These are phyloP conservation scores for Cochlearia excelsa DNA, from an alignment of 345 rosid genomes.

Conservation along the genomic window DNA sequence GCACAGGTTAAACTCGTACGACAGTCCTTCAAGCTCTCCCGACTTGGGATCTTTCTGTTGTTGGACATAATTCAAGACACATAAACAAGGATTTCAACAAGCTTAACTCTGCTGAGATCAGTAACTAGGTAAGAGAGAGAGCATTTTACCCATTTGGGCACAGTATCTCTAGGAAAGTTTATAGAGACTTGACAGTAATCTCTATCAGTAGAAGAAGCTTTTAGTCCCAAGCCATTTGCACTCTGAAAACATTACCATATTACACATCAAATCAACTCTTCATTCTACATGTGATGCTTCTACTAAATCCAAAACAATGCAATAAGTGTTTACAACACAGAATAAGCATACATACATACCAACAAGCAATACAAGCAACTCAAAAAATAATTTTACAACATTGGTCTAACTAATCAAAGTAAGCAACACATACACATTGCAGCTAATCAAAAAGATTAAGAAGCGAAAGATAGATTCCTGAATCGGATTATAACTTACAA, in stretches of 20 bases:
- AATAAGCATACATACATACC: not conserved
- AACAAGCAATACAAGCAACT: slow-evolving; percentile 12
- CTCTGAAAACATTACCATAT: slow-evolving; percentile 45
- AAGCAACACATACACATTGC: not conserved
- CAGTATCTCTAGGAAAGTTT: slow-evolving; percentile 66
- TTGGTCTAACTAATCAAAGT: not conserved
- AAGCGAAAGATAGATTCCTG: slow-evolving; percentile 19
- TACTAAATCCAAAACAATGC: not conserved
- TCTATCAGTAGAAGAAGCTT: slow-evolving; percentile 55
- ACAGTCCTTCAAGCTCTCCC: slow-evolving; percentile 75
- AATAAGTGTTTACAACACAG: not conserved
- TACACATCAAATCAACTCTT: slow-evolving; percentile 6
- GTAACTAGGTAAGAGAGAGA: slow-evolving; percentile 1
- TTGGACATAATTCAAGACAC: not conserved
- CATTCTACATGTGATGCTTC: not conserved
- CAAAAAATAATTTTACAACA: slow-evolving; percentile 1
- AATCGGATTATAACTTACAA: slow-evolving; percentile 47
- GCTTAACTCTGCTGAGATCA: not conserved
- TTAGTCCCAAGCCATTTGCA: slow-evolving; percentile 86
- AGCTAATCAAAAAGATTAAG: not conserved
- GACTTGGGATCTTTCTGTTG: slow-evolving; percentile 84
- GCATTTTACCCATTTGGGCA: slow-evolving; percentile 77
- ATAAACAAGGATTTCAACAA: slow-evolving; percentile 2
- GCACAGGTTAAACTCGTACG: slow-evolving; percentile 75
- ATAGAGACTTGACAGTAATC: slow-evolving; percentile 65